Evolutionary conservation across 495 filamentous ascomycete genomes (phyloP).

Genomic region (Podospora didyma): DNA sequence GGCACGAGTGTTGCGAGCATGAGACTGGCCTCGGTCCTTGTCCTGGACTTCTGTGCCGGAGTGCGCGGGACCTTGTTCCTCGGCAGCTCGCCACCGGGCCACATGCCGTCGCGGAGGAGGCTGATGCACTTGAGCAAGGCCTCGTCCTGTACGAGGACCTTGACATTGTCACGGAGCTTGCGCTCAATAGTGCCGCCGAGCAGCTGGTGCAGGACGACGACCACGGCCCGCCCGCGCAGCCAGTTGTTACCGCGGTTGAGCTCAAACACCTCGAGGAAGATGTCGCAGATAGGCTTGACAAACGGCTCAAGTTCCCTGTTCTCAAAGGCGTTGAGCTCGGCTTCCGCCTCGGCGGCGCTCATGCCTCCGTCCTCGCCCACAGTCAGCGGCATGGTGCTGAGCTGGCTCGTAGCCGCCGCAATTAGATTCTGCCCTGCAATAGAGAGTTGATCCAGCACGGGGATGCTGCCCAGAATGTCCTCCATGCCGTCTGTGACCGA

Average conservation of each 20-base stretch:
- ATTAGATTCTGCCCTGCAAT: slow-evolving; percentile 90
- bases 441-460: slow-evolving; percentile 91
- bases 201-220: slow-evolving; percentile 79
- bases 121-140: slow-evolving; percentile 69
- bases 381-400: slow-evolving; percentile 48
- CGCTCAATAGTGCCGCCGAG: slow-evolving; percentile 95
- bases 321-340: slow-evolving; percentile 91
- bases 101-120: slow-evolving; percentile 68
- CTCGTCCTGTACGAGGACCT: slow-evolving; percentile 68
- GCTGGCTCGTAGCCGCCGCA: slow-evolving; percentile 77
- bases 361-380: slow-evolving; percentile 48
- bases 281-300: slow-evolving; percentile 96
- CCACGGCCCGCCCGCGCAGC: slow-evolving; percentile 90
- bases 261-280: slow-evolving; percentile 95
- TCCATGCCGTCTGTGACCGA: slow-evolving; percentile 98
- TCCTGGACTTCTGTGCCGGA: slow-evolving; percentile 62
- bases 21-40: slow-evolving; percentile 67
- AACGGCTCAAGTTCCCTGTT: slow-evolving; percentile 85
- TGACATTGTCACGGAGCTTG: slow-evolving; percentile 79
- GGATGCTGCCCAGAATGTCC: slow-evolving; percentile 90
- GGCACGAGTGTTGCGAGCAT: slow-evolving; percentile 79
- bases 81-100: slow-evolving; percentile 61
- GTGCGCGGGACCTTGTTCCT: slow-evolving; percentile 55
- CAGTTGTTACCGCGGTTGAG: slow-evolving; percentile 90
- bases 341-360: slow-evolving; percentile 84